A percentile compares a stretch with the other conserved stretches of the same genome.
Conservation (phyloP, 164 flowering plant species). For the Buxus sempervirens region DNA sequence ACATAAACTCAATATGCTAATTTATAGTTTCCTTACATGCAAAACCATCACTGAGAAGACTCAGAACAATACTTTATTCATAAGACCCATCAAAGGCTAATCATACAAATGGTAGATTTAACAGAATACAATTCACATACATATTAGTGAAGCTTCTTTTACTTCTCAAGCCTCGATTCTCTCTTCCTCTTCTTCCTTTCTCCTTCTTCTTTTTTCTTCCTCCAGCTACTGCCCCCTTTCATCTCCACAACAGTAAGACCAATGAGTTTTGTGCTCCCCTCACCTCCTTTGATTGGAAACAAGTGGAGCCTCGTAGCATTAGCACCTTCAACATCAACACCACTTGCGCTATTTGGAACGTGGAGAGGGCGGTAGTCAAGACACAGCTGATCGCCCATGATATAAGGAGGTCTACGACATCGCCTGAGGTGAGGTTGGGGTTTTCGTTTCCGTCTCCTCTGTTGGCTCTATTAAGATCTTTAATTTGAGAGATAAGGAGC, state of each 20-base stretch:
- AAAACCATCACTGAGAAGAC: no score
- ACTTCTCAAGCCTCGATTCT: no score
- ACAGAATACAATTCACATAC: no score
- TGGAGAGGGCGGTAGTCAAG: conserved; percentile 69
- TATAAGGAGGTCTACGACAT: conserved; percentile 96
- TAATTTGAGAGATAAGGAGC: conserved; percentile 89
- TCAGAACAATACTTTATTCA: no score
- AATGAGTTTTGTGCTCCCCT: conserved; percentile 73
- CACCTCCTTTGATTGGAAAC: conserved; percentile 86
- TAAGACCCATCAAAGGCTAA: no score
- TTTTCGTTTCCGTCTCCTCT: conserved; percentile 91
- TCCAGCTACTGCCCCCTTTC: no score
- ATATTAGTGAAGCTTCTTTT: no score
- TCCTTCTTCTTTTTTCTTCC: no score
- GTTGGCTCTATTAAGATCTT: conserved; percentile 92
- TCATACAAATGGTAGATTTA: no score
- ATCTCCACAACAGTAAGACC: conserved; percentile 57
- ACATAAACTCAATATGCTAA: no score
- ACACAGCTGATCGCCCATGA: conserved; percentile 95
- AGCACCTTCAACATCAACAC: conserved; percentile 92
- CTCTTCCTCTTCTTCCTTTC: no score
- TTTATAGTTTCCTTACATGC: no score
- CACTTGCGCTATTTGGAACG: conserved; percentile 91
- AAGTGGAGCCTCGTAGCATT: conserved; percentile 55
- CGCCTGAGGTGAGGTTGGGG: conserved; percentile 93